Conservation (phyloP, 352 stramenopile species). For the Phytophthora uliginosa region DNA sequence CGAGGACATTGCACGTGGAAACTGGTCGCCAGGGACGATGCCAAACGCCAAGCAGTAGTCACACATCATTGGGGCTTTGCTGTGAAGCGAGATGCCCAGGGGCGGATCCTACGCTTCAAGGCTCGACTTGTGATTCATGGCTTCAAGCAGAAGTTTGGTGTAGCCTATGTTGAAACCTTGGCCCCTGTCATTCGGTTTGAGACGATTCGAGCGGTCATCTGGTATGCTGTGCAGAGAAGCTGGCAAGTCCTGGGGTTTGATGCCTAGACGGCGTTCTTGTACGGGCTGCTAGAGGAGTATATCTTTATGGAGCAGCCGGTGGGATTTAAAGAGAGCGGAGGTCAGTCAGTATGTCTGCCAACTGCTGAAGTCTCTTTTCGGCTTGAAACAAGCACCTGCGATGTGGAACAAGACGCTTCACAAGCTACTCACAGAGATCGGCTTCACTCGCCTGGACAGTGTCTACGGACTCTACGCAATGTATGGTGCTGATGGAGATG, state of each 20-base stretch:
- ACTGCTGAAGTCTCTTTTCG: background rate
- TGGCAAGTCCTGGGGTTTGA: background rate
- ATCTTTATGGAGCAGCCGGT: background rate
- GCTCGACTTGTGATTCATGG: background rate
- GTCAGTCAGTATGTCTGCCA: background rate
- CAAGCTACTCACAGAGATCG: background rate
- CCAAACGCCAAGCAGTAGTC: background rate
- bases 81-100: background rate
- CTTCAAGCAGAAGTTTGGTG: background rate
- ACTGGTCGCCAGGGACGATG: background rate
- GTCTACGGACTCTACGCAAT: slow-evolving; percentile 18
- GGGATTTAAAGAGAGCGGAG: background rate
- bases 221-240: background rate
- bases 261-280: background rate
- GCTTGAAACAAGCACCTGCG: background rate
- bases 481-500: background rate
- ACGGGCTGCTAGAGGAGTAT: background rate
- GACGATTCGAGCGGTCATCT: background rate
- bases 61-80: background rate
- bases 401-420: slow-evolving; percentile 25
- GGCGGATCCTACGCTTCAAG: background rate
- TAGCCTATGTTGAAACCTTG: background rate
- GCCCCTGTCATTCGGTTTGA: background rate
- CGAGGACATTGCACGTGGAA: background rate
- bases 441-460: slow-evolving; percentile 10